A percentile compares a stretch with the other conserved stretches of the same genome.
phyloP scores from a whole-genome alignment of 352 stramenopile genomes.

The Pythium phragmiticola region DNA sequence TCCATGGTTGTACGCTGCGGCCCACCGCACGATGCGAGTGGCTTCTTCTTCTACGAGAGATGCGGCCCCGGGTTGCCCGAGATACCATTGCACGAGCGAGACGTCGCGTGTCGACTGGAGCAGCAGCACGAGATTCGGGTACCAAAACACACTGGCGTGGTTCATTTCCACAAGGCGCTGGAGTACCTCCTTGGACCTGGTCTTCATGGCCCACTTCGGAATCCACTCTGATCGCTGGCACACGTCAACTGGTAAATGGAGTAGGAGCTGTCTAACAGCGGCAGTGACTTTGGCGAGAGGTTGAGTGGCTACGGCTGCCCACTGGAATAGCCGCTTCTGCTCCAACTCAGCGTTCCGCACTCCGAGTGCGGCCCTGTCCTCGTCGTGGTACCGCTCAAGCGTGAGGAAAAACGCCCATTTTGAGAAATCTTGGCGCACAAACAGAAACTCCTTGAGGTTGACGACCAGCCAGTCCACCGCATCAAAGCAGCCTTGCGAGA shows the following conservation, averaged over 20 bases:
- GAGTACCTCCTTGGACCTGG: conserved; percentile 3
- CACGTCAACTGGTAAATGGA: neutral
- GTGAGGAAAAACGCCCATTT: conserved; percentile 7
- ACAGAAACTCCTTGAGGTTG: neutral
- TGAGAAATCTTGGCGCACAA: neutral
- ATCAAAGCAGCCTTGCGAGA: neutral
- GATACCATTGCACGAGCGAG: conserved; percentile 13
- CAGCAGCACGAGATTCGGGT: neutral
- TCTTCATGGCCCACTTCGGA: conserved; percentile 11
- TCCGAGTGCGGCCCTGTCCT: conserved; percentile 3
- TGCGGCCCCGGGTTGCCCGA: neutral
- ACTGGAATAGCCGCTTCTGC: conserved; percentile 13
- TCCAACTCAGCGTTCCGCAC: conserved; percentile 9
- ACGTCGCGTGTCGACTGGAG: conserved; percentile 7
- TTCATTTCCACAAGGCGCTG: neutral
- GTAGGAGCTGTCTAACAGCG: neutral
- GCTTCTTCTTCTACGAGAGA: neutral
- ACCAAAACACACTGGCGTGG: conserved; percentile 10
- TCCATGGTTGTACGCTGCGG: conserved; percentile 5
- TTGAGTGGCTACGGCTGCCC: neutral
- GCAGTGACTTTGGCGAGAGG: neutral
- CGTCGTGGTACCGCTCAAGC: conserved; percentile 15
- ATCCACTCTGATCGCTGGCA: conserved; percentile 4
- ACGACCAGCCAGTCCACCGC: conserved; percentile 12
- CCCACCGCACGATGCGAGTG: conserved; percentile 11